Percentiles rank a stretch among this genome's conserved stretches.
Conservation (phyloP, 768 basidiomycete species). For the Phanerochaete carnosa region DNA sequence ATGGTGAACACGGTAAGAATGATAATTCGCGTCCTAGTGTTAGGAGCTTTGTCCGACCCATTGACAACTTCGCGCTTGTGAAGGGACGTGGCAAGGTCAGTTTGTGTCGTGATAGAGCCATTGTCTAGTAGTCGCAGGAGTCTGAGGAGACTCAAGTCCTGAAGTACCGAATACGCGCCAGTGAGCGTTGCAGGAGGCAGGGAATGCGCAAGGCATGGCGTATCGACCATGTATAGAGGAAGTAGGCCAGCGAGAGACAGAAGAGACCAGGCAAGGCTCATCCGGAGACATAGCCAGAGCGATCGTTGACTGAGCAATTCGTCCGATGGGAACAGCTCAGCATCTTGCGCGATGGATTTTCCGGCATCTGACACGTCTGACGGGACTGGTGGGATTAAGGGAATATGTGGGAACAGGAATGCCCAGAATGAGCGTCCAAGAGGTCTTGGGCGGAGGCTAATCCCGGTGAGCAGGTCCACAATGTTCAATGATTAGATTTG, state of each 20-base stretch:
- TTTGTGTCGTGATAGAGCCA: constrained; percentile 28
- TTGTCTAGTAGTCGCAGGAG: constrained; percentile 62
- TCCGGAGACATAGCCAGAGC: constrained; percentile 61
- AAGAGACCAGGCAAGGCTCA: constrained; percentile 65
- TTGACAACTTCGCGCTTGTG: constrained; percentile 32
- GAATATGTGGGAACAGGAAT: constrained; percentile 69
- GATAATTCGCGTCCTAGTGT: constrained; percentile 62
- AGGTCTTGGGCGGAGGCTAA: constrained; percentile 63
- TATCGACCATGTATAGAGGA: constrained; percentile 67
- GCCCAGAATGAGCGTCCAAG: constrained; percentile 57
- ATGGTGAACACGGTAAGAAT: constrained; percentile 61
- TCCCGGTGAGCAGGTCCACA: background rate
- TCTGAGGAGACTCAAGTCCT: constrained; percentile 75
- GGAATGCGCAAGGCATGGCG: constrained; percentile 62
- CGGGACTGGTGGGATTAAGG: constrained; percentile 58
- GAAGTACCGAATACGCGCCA: constrained; percentile 64
- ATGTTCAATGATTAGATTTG: background rate
- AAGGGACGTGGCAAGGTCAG: constrained; percentile 27
- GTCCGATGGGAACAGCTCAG: constrained; percentile 67
- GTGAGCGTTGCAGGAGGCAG: constrained; percentile 41
- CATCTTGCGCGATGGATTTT: constrained; percentile 44
- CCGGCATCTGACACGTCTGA: constrained; percentile 54
- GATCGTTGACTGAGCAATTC: constrained; percentile 70
- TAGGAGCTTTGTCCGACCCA: constrained; percentile 35
- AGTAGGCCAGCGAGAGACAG: constrained; percentile 68